phyloP scores from a whole-genome alignment of 306 rosid genomes.

The Prinsepia uniflora region DNA sequence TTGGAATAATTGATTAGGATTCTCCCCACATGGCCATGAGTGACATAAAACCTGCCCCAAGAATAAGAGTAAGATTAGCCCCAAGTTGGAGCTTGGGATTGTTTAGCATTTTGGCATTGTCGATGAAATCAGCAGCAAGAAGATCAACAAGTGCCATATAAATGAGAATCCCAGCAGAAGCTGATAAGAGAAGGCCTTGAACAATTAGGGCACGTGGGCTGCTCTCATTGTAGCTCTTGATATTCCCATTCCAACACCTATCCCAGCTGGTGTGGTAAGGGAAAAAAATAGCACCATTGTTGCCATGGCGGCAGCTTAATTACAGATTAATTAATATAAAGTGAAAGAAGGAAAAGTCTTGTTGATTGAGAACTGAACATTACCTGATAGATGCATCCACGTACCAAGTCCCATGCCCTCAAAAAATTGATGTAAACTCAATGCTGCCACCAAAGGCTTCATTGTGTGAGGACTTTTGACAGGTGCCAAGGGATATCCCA shows the following conservation, averaged over 20 bases:
- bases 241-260: constrained; percentile 47
- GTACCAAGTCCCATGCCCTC: constrained; percentile 51
- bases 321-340: too few relatives aligned
- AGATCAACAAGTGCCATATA: constrained; percentile 70
- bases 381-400: constrained; percentile 38
- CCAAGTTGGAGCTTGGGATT: constrained; percentile 47
- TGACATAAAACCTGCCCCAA: constrained; percentile 54
- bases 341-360: too few relatives aligned
- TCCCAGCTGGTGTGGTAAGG: constrained; percentile 50
- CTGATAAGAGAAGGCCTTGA: constrained; percentile 51
- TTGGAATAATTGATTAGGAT: background rate
- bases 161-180: constrained; percentile 57
- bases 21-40: constrained; percentile 38
- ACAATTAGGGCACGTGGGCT: constrained; percentile 43
- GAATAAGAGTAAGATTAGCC: constrained; percentile 38
- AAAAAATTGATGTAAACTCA: constrained; percentile 51
- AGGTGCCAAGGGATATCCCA: constrained; percentile 55
- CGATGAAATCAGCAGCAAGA: constrained; percentile 54
- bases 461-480: constrained; percentile 43
- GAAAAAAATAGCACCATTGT: constrained; percentile 51
- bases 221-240: constrained; percentile 39
- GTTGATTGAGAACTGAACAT: too few relatives aligned
- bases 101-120: constrained; percentile 35
- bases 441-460: constrained; percentile 44
- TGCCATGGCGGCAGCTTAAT: constrained; percentile 13